Conservation (phyloP, 306 rosid species). For the Mimosa bimucronata region DNA sequence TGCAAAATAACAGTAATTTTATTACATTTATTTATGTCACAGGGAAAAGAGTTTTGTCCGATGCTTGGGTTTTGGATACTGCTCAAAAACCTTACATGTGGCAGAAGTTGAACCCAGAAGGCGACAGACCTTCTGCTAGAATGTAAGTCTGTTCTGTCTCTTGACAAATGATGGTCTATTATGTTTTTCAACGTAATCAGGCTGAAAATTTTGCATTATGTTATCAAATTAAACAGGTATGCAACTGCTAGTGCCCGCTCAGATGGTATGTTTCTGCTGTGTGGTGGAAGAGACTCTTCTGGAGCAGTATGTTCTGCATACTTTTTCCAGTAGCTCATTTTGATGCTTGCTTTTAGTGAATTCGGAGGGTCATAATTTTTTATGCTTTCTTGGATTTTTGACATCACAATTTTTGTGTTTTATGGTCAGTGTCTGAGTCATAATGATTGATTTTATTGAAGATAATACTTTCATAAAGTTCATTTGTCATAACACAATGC, state of each 20-base stretch:
- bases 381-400: constrained; percentile 21
- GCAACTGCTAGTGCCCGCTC: constrained; percentile 99
- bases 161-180: constrained; percentile 24
- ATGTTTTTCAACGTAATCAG: constrained; percentile 1
- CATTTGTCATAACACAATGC: constrained; percentile 27
- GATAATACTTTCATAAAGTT: constrained; percentile 8
- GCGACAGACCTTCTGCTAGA: constrained; percentile 98
- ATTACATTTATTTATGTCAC: constrained; percentile 33
- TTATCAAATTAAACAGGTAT: constrained; percentile 72
- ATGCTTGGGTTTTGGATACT: constrained; percentile 96
- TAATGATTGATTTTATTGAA: constrained; percentile 26
- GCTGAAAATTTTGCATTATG: constrained; percentile 22
- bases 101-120: constrained; percentile 94
- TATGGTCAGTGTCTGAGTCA: constrained; percentile 13
- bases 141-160: constrained; percentile 67
- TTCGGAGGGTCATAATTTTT: constrained; percentile 4
- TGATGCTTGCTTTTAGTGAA: constrained; percentile 28
- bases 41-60: constrained; percentile 94
- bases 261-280: constrained; percentile 99
- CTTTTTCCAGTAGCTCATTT: constrained; percentile 33
- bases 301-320: constrained; percentile 69
- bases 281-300: constrained; percentile 97
- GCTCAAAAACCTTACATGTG: constrained; percentile 96
- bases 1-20: constrained; percentile 31
- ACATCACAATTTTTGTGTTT: constrained; percentile 7